Evolutionary conservation across 371 early-diverging fungal genomes (phyloP).

Genomic region (Mycotypha africana): DNA sequence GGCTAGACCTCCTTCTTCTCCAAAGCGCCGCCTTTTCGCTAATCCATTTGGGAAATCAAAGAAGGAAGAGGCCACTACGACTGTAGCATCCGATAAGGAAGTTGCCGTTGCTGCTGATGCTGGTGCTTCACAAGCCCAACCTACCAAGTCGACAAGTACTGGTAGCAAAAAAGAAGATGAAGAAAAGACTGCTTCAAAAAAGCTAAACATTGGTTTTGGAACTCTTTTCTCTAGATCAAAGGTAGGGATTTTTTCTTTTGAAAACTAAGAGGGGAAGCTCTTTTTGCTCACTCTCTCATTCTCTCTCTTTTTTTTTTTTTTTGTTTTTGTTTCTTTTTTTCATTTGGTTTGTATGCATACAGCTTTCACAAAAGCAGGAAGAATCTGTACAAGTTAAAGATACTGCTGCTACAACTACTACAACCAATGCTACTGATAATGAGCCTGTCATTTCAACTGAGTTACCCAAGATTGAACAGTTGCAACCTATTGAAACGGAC

Average conservation of each 20-base stretch:
- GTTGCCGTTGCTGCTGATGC: slow-evolving; percentile 7
- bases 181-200: slow-evolving; percentile 17
- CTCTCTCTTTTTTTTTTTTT: no score
- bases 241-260: slow-evolving; percentile 7
- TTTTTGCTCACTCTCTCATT: no score
- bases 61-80: slow-evolving; percentile 14
- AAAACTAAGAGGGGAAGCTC: neutral
- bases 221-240: slow-evolving; percentile 20
- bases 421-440: slow-evolving; percentile 1
- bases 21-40: slow-evolving; percentile 25
- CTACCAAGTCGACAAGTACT: neutral
- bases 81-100: no score
- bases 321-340: no score
- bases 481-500: slow-evolving; percentile 19
- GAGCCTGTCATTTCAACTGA: slow-evolving; percentile 10
- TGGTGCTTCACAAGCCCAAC: neutral
- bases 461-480: slow-evolving; percentile 17
- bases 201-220: slow-evolving; percentile 11
- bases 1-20: neutral
- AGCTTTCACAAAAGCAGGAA: slow-evolving; percentile 9
- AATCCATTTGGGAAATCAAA: slow-evolving; percentile 25
- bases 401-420: slow-evolving; percentile 1
- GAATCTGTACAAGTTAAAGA: slow-evolving; percentile 1
- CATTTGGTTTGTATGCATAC: neutral
- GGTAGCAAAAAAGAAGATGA: slow-evolving; percentile 11